Evolutionary conservation across 768 basidiomycete species (phyloP), one percentile per base, ranked within the genome.

Genomic region (Fomitopsis serialis): DNA sequence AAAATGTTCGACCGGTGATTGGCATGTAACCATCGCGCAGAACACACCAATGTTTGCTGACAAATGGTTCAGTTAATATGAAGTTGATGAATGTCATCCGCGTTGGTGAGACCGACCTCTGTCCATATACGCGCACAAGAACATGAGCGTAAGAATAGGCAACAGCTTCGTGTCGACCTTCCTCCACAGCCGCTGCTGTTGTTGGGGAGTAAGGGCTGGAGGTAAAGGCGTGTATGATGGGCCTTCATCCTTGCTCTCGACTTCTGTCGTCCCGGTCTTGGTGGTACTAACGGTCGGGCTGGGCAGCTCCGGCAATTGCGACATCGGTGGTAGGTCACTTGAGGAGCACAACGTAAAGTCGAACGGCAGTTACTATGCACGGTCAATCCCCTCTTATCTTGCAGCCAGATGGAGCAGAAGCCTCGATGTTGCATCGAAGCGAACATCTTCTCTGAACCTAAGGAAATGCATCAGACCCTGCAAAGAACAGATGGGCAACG

Each of bases 151-250:
- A 8, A 65, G 42, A 22, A 66, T 65, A 11, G 66, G 66, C 53
- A 68, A 61, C 4, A 68, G 53, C 25, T 63, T 57, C 24, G 58
- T 24, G 49, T 68, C 66, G 24, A 68, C 52, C 53, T 66, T 68
- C 19, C 61, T 55, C 56, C 63, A 68, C 5, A 66, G 42, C 13
- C 44, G 50, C 51, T 66, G 72, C 68, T 85, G 81, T 53, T 58
- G 49, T 21, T 52, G 53, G 2, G 1, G 78, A 77, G 29, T 32
- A 5, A 32, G 29, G 11, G 29, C 29, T 32, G 29, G 29, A 32
- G 29, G 29, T 5, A 11, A 32, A 32, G 29, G 29, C 6, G 11
- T 32, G 11, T 32, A 5, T 32, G 5, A 11, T 32, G 11, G 29
- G 5, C 5, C 29, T 32, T 11, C 29, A 32, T 32, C 29, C 29